Evolutionary conservation across 2,329 filamentous ascomycete genomes (phyloP).

Genomic region (Cladobotryum protrusum): DNA sequence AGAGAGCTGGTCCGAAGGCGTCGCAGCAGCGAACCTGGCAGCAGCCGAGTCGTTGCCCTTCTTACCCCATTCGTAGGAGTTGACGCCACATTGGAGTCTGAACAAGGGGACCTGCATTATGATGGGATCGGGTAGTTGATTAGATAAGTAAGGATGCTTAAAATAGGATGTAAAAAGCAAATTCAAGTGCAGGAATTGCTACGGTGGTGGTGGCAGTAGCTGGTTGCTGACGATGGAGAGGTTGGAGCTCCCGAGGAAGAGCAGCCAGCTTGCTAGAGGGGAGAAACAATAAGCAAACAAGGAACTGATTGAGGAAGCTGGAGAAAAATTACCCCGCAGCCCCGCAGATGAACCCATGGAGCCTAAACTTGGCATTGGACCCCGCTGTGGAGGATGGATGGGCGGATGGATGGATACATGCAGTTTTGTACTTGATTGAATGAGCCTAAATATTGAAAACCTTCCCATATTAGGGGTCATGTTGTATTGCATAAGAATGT

Average conservation of each 20-base stretch:
- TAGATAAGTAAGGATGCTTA: not conserved
- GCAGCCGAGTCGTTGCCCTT: slow-evolving; percentile 80
- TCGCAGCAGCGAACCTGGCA: slow-evolving; percentile 82
- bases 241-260: not conserved
- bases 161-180: not conserved
- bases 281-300: too few relatives aligned
- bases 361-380: not conserved
- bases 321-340: slow-evolving; percentile 7
- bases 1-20: slow-evolving; percentile 64
- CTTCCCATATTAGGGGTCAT: not conserved
- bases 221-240: not conserved
- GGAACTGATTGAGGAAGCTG: too few relatives aligned
- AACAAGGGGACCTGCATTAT: slow-evolving; percentile 73
- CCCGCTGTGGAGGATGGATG: slow-evolving; percentile 5
- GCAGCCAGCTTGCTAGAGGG: too few relatives aligned
- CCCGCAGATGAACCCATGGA: not conserved
- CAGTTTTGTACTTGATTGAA: too few relatives aligned
- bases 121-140: not conserved
- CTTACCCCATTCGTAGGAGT: slow-evolving; percentile 99
- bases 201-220: not conserved
- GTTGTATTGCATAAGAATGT: too few relatives aligned
- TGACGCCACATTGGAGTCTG: slow-evolving; percentile 84
- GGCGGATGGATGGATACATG: too few relatives aligned
- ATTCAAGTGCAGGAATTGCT: too few relatives aligned
- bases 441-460: not conserved